Conservation (phyloP, 768 basidiomycete species). For the Cystobasidium onofrii region DNA sequence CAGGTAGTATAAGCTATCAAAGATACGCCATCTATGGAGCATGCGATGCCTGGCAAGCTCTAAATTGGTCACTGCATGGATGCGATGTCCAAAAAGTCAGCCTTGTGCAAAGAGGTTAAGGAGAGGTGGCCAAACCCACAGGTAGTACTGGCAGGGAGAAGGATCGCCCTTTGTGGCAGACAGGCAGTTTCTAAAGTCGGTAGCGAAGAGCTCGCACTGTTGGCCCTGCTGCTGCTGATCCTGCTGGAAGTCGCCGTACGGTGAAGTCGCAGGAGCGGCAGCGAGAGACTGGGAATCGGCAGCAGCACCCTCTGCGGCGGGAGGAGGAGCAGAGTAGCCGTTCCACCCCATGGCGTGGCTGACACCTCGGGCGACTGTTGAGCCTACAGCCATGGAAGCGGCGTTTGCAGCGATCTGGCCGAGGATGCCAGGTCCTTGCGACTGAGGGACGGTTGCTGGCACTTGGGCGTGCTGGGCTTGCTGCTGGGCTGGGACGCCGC, state of each 20-base stretch:
- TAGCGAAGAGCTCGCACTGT: conserved; percentile 13
- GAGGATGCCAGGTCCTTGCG: conserved; percentile 19
- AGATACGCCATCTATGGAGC: neutral
- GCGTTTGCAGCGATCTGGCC: conserved; percentile 29
- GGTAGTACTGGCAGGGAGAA: conserved; percentile 24
- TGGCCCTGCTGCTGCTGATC: conserved; percentile 6
- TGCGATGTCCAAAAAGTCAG: neutral
- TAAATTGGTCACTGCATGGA: conserved; percentile 19
- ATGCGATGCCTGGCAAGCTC: conserved; percentile 25
- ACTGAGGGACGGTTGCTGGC: conserved; percentile 20
- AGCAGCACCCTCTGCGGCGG: neutral
- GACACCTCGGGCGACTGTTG: conserved; percentile 12
- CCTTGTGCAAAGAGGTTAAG: neutral
- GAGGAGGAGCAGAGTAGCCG: neutral
- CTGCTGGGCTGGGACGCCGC: conserved; percentile 10
- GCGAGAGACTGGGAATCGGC: neutral
- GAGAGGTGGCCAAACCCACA: conserved; percentile 1
- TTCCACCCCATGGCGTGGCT: conserved; percentile 12
- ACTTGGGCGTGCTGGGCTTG: conserved; percentile 15
- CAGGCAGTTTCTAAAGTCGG: conserved; percentile 26
- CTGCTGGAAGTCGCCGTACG: neutral
- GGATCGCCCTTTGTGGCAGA: conserved; percentile 14
- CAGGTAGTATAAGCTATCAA: no score
- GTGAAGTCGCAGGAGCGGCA: neutral
- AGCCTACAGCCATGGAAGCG: conserved; percentile 6